These are phyloP conservation scores for Malus fusca DNA, from an alignment of 306 rosid species.

Conservation along the genomic window DNA sequence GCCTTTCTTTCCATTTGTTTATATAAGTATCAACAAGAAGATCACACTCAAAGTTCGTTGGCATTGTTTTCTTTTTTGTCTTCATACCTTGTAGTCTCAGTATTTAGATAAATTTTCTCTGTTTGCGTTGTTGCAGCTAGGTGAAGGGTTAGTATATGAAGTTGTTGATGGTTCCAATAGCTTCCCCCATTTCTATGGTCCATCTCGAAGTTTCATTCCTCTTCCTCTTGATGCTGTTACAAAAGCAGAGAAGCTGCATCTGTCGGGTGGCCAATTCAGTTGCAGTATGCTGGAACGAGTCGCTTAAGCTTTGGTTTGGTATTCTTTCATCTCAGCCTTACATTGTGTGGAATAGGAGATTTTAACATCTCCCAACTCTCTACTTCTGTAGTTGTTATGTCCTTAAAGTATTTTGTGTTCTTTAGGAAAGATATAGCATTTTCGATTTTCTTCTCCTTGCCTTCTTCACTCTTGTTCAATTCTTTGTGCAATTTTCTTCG, in stretches of 20 bases:
- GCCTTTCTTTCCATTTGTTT: neutral
- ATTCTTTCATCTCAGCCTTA: neutral
- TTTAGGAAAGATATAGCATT: too few relatives aligned
- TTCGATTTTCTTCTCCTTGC: too few relatives aligned
- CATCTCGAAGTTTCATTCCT: conserved; percentile 66
- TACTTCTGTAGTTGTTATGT: neutral
- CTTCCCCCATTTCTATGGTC: conserved; percentile 88
- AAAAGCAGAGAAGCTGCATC: conserved; percentile 60
- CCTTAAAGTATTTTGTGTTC: too few relatives aligned
- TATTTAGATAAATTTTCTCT: neutral
- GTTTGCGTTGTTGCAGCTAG: conserved; percentile 50
- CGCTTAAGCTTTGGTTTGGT: neutral
- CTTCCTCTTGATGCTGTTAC: conserved; percentile 51
- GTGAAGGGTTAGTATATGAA: conserved; percentile 78
- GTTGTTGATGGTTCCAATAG: conserved; percentile 53
- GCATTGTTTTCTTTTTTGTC: neutral
- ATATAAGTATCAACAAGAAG: neutral
- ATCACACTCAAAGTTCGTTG: neutral
- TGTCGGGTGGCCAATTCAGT: conserved; percentile 46
- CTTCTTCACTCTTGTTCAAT: too few relatives aligned
- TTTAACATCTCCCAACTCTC: neutral
- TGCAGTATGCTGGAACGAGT: conserved; percentile 52
- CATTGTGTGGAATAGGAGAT: neutral
- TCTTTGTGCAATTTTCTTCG: too few relatives aligned
- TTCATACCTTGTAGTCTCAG: neutral